Evolutionary conservation across 2,329 filamentous ascomycete species (phyloP), one percentile per base, ranked within the genome.

Genomic region (Aquanectria penicillioides): DNA sequence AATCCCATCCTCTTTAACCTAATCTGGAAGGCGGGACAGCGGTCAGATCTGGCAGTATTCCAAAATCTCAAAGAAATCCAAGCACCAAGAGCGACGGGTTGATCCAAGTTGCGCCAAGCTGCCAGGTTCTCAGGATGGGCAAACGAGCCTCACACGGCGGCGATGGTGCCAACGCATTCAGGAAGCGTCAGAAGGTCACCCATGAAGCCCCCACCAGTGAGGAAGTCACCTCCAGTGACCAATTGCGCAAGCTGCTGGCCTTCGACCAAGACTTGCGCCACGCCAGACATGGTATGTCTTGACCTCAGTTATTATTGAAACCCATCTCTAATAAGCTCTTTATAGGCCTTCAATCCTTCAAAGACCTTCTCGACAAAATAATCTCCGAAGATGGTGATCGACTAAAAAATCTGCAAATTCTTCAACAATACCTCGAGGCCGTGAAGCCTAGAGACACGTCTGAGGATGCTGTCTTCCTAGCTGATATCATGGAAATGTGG

Each of bases 401-500:
- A 43, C 62, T 51, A 54, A 53, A 66, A 46, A 86, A 81, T 65
- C 76, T 78, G 73, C 77, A 77, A 71, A 89, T 94, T 49, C 78
- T 94, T 26, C 82, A 82, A 63, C 86, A 91, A 65, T 95, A 90
- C 71, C 84, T 95, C 44, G 81, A 87, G 40, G 76, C 80, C 7
- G 77, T 83, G 52, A 82, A 81, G 65, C 83, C 85, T 2, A 74
- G 75, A 65, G 76, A 80, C 49, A 71, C 73, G 50, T 71, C 73
- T 40, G 75, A 80, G 53, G 78, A 80, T 54, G 81, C 85, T 6
- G 80, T 89, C 20, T 92, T 89, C 66, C 84, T 98, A 25, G 79
- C 84, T 2, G 92, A 97, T 68, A 79, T 98, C 33, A 91, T 96
- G 77, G 91, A 96, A 68, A 93, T 89, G 58, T 98, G 94, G 94